Base-by-base conservation (phyloP, 2,329 filamentous ascomycete species). In the Pyrenochaeta sp. region DNA sequence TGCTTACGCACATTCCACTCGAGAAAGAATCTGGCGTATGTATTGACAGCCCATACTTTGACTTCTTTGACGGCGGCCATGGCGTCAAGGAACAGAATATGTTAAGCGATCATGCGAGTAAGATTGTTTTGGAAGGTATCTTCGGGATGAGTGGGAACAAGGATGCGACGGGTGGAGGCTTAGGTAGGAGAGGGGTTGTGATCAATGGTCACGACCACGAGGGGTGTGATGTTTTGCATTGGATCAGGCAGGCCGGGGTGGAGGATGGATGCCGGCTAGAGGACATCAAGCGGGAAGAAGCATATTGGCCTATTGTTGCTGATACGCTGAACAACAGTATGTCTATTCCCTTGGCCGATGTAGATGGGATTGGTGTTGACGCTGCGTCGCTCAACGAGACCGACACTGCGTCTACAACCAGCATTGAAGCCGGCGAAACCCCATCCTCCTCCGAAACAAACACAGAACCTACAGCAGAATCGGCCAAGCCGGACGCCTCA, bases 131-230 rank as follows among this genome's bases (percentile, higher is more conserved):
- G 1, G 89, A 96, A 76, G 91, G 92, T 1, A 85, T 98, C 2
- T 93, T 92, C 65, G 92, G 92, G 10, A 87, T 95, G 78, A 91
- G 83, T 69, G 86, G 85, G 5, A 85, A 91, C 61, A 68, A 80
- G 1, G 76, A 80, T 30, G 90, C 86, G 0, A 81, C 86, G 0
- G 87, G 82, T 0, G 73, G 78, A 10, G 92, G 92, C 0, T 79
- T 80, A 50, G 92, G 92, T 1, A 83, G 92, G 15, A 85, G 82
- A 8, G 93, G 94, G 0, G 80, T 98, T 5, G 88, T 99, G 27
- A 79, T 99, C 39, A 97, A 93, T 48, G 95, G 95, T 0, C 95
- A 99, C 74, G 95, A 99, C 72, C 95, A 99, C 76, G 91, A 91
- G 66, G 95, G 95, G 6, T 99, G 95, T 74, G 93, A 98, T 77